Conservation (phyloP, 129 eudicot genomes). For the Deinandra increscens region DNA sequence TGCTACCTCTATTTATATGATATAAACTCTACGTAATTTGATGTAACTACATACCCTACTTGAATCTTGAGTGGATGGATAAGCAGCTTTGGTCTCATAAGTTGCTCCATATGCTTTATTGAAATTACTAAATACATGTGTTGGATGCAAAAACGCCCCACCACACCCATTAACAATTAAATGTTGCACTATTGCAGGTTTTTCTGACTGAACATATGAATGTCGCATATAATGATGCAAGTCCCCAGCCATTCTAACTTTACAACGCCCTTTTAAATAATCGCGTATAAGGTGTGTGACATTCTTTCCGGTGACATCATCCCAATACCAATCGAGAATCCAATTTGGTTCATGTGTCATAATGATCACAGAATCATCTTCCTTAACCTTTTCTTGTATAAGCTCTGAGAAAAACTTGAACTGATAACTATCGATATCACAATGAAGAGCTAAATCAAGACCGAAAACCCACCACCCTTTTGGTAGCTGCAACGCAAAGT, state of each 20-base stretch:
- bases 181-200: slow-evolving; percentile 75
- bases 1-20: background rate
- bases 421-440: slow-evolving; percentile 89
- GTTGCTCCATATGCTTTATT: slow-evolving; percentile 53
- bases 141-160: slow-evolving; percentile 99
- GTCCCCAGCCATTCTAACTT: slow-evolving; percentile 88
- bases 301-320: slow-evolving; percentile 77
- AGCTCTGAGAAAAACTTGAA: slow-evolving; percentile 88
- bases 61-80: slow-evolving; percentile 92
- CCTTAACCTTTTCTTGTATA: slow-evolving; percentile 79
- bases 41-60: slow-evolving; percentile 16
- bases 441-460: slow-evolving; percentile 92
- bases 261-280: slow-evolving; percentile 85
- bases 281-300: slow-evolving; percentile 68
- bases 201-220: slow-evolving; percentile 72
- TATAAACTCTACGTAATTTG: background rate
- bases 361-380: slow-evolving; percentile 81
- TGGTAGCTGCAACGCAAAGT: slow-evolving; percentile 88
- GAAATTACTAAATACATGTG: slow-evolving; percentile 82
- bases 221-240: slow-evolving; percentile 99
- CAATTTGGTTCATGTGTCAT: slow-evolving; percentile 98
- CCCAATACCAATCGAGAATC: slow-evolving; percentile 98
- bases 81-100: slow-evolving; percentile 79
- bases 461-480: slow-evolving; percentile 99
- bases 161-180: slow-evolving; percentile 92